Base-by-base conservation (phyloP, 495 filamentous ascomycete genomes). In the Barbatosphaeria neglecta region DNA sequence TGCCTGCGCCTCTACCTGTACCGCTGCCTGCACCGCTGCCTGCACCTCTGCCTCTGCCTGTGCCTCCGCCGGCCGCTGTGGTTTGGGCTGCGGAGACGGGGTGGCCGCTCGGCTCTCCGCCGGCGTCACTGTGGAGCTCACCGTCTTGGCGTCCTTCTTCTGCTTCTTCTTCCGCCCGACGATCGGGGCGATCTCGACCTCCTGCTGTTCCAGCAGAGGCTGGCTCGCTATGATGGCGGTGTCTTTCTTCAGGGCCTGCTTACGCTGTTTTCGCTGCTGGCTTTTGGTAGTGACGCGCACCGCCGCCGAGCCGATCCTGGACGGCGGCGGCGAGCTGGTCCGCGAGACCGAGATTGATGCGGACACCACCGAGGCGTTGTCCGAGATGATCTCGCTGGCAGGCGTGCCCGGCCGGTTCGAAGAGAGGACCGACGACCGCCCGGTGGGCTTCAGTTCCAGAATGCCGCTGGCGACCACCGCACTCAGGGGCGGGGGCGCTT, bases 91-190 rank as follows among this genome's bases (percentile, higher is more conserved):
- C 13, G 51, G 52, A 17, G 49, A 33, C 17, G 64, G 58, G 0
- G 60, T 57, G 23, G 52, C 44, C 17, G 66, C 63, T 17, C 69
- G 69, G 47, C 69, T 69, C 43, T 49, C 55, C 41, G 63, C 55
- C 16, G 60, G 54, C 18, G 65, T 67, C 4, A 52, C 59, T 4
- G 18, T 48, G 6, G 33, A 28, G 35, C 48, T 47, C 43, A 50
- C 64, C 67, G 62, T 61, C 45, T 69, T 72, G n/a, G n/a, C n/a
- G 27, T 76, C 74, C 66, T 90, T 93, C 70, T 87, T 92, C 53
- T 87, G 80, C 68, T 95, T 96, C 66, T 90, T 90, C 67, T 93
- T 93, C 31, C 88, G 70, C 23, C 86, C 86, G 33, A 92, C 66
- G 35, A 96, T 92, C 3, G 88, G 87, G 0, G 77, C 87, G 39